Conservation (phyloP, 2,329 filamentous ascomycete genomes). For the Talaromyces sp. region DNA sequence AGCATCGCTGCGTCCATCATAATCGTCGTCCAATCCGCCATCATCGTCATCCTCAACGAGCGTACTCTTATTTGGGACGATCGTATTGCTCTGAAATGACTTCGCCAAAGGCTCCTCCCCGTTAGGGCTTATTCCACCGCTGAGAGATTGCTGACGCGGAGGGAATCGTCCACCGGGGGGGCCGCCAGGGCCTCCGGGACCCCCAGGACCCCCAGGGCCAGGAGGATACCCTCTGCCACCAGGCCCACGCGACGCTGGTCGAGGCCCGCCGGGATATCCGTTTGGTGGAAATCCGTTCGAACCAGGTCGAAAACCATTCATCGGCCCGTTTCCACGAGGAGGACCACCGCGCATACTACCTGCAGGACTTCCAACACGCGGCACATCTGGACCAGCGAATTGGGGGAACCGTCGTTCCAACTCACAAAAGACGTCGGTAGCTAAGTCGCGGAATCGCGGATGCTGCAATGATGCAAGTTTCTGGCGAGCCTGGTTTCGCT, state of each 20-base stretch:
- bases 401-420: slow-evolving; percentile 84
- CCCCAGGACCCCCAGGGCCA: slow-evolving; percentile 32
- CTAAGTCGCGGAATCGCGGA: slow-evolving; percentile 83
- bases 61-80: slow-evolving; percentile 95
- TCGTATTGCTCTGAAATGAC: slow-evolving; percentile 91
- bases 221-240: slow-evolving; percentile 37
- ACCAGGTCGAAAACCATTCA: slow-evolving; percentile 42
- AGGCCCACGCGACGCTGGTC: slow-evolving; percentile 43
- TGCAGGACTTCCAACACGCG: slow-evolving; percentile 66
- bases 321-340: slow-evolving; percentile 56
- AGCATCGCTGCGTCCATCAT: slow-evolving; percentile 59
- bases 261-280: slow-evolving; percentile 33
- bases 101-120: slow-evolving; percentile 75
- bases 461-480: slow-evolving; percentile 87
- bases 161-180: slow-evolving; percentile 37
- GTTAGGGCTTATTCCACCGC: slow-evolving; percentile 49
- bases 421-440: slow-evolving; percentile 94
- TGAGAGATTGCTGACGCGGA: slow-evolving; percentile 40
- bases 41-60: slow-evolving; percentile 96
- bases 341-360: slow-evolving; percentile 52
- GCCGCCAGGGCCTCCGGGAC: slow-evolving; percentile 37
- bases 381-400: slow-evolving; percentile 68
- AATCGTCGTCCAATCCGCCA: slow-evolving; percentile 53
- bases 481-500: slow-evolving; percentile 95
- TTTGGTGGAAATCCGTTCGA: slow-evolving; percentile 31